Evolutionary conservation across 1,284 basidiomycete genomes (phyloP).

Genomic region (Austroboletus rostrupii): DNA sequence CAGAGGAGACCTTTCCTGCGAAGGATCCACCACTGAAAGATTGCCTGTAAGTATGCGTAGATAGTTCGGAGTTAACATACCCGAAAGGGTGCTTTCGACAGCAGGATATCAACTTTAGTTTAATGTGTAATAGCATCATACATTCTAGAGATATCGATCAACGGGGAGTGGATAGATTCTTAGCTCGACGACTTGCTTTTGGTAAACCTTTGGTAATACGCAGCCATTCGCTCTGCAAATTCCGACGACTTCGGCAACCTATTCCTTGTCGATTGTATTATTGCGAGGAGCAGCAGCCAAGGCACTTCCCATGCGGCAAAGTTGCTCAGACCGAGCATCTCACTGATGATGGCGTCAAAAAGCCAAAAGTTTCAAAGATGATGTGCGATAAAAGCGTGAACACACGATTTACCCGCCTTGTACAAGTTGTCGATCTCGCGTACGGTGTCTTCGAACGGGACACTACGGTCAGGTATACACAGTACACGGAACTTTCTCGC

Average conservation of each 20-base stretch:
- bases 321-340: conserved; percentile 32
- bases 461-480: conserved; percentile 49
- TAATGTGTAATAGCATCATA: conserved; percentile 54
- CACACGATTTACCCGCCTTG: conserved; percentile 33
- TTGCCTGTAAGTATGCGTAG: not conserved
- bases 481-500: conserved; percentile 37
- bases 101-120: conserved; percentile 54
- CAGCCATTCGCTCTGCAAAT: conserved; percentile 51
- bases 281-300: not conserved
- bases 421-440: conserved; percentile 46
- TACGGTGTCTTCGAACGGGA: conserved; percentile 47
- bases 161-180: not conserved
- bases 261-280: not conserved
- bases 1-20: conserved; percentile 40
- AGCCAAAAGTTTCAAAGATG: not conserved
- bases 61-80: conserved; percentile 13
- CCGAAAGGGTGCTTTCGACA: conserved; percentile 45
- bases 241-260: conserved; percentile 53
- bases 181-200: conserved; percentile 31
- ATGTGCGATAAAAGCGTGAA: too few relatives aligned
- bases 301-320: conserved; percentile 27
- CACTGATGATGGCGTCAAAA: conserved; percentile 7
- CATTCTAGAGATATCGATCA: conserved; percentile 30
- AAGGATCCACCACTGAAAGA: conserved; percentile 13
- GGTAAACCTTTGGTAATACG: conserved; percentile 51